A percentile compares a stretch with the other conserved stretches of the same genome.
phyloP scores from a whole-genome alignment of 768 basidiomycete species.

The Naganishia kalamii region DNA sequence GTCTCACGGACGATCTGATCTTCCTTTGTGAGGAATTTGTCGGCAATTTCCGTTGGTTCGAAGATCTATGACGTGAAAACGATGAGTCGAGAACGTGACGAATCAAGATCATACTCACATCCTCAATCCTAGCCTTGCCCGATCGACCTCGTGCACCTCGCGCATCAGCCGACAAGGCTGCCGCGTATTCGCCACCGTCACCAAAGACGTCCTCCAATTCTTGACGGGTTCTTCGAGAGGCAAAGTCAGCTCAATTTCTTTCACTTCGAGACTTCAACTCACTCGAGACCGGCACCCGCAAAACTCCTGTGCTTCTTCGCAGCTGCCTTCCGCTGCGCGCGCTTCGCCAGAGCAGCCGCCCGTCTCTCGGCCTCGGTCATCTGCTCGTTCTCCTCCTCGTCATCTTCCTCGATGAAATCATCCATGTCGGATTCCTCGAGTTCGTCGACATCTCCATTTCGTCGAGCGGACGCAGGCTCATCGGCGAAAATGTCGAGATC shows the following conservation, averaged over 20 bases:
- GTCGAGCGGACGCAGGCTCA: slow-evolving; percentile 54
- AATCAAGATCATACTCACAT: slow-evolving; percentile 23
- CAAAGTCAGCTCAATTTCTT: background rate
- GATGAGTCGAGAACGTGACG: background rate
- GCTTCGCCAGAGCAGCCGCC: slow-evolving; percentile 26
- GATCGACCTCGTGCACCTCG: slow-evolving; percentile 7
- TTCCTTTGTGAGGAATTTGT: slow-evolving; percentile 79
- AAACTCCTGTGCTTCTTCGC: slow-evolving; percentile 57
- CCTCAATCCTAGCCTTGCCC: slow-evolving; percentile 59
- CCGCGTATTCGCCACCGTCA: slow-evolving; percentile 91
- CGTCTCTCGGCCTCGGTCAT: slow-evolving; percentile 59
- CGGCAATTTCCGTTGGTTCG: slow-evolving; percentile 91
- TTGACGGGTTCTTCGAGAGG: slow-evolving; percentile 69
- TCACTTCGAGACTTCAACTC: slow-evolving; percentile 38
- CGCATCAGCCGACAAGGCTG: slow-evolving; percentile 74
- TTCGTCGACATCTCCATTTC: slow-evolving; percentile 55
- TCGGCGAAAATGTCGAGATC: slow-evolving; percentile 69
- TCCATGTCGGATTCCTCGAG: slow-evolving; percentile 53
- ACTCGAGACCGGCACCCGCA: slow-evolving; percentile 78
- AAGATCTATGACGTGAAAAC: slow-evolving; percentile 62
- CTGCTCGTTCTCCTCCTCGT: slow-evolving; percentile 54
- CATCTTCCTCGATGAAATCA: slow-evolving; percentile 60
- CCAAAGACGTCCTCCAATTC: slow-evolving; percentile 96
- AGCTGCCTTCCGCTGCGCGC: slow-evolving; percentile 58
- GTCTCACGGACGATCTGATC: slow-evolving; percentile 84